A percentile compares a stretch with the other conserved stretches of the same genome.
Evolutionary conservation across 2,329 filamentous ascomycete genomes (phyloP).

Genomic region (Pezicula neosporulosa): DNA sequence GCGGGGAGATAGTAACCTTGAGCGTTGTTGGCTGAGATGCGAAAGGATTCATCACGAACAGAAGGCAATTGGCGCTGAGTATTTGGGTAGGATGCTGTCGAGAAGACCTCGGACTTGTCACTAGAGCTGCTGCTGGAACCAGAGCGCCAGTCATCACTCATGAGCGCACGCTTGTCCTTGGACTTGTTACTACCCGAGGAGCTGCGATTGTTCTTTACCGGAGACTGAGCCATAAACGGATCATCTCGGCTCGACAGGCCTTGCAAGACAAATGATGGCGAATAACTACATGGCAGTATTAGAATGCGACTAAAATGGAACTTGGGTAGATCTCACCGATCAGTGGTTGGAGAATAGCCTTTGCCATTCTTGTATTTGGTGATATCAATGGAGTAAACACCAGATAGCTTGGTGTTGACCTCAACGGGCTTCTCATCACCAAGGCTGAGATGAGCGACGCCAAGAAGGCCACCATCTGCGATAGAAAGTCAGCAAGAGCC

Average conservation of each 20-base stretch:
- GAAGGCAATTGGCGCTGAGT: not conserved
- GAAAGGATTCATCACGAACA: conserved; percentile 1
- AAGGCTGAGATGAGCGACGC: conserved; percentile 8
- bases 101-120: not conserved
- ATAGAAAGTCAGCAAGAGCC: conserved; percentile 1
- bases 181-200: conserved; percentile 14
- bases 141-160: conserved; percentile 24
- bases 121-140: conserved; percentile 16
- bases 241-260: conserved; percentile 20
- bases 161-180: conserved; percentile 11
- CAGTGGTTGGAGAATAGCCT: conserved; percentile 10
- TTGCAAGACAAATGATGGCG: conserved; percentile 24
- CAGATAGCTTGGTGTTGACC: conserved; percentile 8
- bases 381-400: conserved; percentile 10
- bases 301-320: not conserved
- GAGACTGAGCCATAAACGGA: conserved; percentile 11
- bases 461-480: conserved; percentile 8
- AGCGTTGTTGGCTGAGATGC: conserved; percentile 21
- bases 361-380: conserved; percentile 3
- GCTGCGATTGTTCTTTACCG: conserved; percentile 13
- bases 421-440: conserved; percentile 12
- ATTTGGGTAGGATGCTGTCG: not conserved
- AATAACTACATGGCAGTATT: conserved; percentile 16
- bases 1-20: conserved; percentile 38
- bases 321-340: conserved; percentile 14